phyloP scores from a whole-genome alignment of 179 eudicot genomes.

The Heliamphora pulchella region DNA sequence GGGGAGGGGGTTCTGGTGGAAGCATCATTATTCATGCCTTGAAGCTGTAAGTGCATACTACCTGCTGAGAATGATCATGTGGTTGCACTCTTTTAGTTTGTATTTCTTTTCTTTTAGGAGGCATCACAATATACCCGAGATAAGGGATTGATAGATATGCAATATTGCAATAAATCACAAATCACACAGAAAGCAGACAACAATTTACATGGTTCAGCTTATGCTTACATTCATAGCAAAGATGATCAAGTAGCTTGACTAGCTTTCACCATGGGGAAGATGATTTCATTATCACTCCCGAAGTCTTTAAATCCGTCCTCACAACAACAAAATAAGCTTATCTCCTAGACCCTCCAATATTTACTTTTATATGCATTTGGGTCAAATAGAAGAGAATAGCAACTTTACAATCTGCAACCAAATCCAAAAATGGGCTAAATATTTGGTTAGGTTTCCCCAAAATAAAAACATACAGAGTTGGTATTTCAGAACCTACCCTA shows the following conservation, averaged over 20 bases:
- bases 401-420: not conserved
- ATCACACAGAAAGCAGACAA: not conserved
- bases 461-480: not conserved
- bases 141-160: not conserved
- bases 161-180: not conserved
- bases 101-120: not conserved
- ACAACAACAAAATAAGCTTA: not conserved
- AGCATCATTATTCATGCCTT: slow-evolving; percentile 55
- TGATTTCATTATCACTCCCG: not conserved
- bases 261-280: not conserved
- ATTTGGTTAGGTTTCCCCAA: not conserved
- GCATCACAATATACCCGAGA: not conserved
- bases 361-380: not conserved
- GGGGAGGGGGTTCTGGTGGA: slow-evolving; percentile 95
- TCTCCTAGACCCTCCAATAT: not conserved
- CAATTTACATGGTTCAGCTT: not conserved
- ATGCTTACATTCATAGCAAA: not conserved
- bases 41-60: slow-evolving; percentile 59
- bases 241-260: not conserved
- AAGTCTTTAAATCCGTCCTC: not conserved
- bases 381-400: not conserved
- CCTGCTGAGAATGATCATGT: slow-evolving; percentile 11
- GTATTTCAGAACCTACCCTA: not conserved
- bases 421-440: not conserved
- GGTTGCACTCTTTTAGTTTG: not conserved